Conservation (phyloP, 148 eudicot genomes). For the Rhododendron simsii region DNA sequence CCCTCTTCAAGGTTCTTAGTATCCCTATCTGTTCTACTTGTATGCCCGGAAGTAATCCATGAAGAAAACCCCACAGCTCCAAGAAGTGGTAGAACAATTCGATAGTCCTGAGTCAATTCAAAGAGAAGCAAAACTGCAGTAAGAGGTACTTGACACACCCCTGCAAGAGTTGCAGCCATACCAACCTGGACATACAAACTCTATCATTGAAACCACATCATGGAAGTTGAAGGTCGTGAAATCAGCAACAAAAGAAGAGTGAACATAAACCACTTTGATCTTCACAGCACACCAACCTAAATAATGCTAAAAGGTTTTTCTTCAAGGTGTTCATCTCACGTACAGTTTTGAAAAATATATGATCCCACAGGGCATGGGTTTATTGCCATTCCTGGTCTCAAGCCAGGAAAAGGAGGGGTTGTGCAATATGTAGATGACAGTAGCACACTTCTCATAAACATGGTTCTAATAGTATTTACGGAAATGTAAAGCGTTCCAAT, state of each 20-base stretch:
- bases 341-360: background rate
- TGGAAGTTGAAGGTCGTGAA: background rate
- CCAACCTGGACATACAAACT: conserved; percentile 59
- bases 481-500: background rate
- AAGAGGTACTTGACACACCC: conserved; percentile 91
- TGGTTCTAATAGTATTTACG: background rate
- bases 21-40: conserved; percentile 32
- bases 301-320: background rate
- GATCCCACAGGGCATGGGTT: background rate
- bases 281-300: background rate
- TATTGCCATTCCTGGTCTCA: background rate
- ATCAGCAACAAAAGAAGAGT: background rate
- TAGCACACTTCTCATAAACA: background rate
- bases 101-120: conserved; percentile 90
- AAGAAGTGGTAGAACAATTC: conserved; percentile 86
- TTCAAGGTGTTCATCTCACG: background rate
- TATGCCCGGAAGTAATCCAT: conserved; percentile 75
- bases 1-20: conserved; percentile 22
- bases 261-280: background rate
- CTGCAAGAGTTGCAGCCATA: conserved; percentile 99
- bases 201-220: conserved; percentile 6
- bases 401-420: background rate
- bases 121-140: conserved; percentile 92
- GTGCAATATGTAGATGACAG: background rate
- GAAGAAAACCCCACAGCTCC: conserved; percentile 92